phyloP scores from a whole-genome alignment of 2,329 filamentous ascomycete genomes.

The Parastagonospora nodorum region DNA sequence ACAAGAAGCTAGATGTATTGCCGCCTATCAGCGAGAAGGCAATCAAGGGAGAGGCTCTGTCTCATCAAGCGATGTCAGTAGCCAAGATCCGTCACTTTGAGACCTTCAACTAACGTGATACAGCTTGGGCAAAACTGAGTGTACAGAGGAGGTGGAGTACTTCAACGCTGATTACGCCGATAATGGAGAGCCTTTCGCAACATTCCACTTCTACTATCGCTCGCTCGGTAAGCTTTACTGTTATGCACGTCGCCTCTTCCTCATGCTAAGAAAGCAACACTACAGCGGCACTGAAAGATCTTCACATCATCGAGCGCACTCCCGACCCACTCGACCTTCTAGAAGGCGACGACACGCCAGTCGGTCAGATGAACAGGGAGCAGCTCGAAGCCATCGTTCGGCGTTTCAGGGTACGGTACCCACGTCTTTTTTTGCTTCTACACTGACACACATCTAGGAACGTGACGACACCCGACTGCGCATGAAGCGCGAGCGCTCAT shows the following conservation, averaged over 20 bases:
- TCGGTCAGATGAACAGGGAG: constrained; percentile 9
- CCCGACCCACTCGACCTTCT: constrained; percentile 21
- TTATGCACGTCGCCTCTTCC: background rate
- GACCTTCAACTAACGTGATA: constrained; percentile 2
- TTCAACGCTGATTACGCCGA: constrained; percentile 4
- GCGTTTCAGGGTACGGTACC: constrained; percentile 2
- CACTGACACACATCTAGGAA: background rate
- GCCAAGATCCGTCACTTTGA: background rate
- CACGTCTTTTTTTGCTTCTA: background rate
- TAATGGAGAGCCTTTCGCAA: constrained; percentile 14
- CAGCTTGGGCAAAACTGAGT: constrained; percentile 5
- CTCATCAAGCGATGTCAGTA: constrained; percentile 11
- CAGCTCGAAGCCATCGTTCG: constrained; percentile 8
- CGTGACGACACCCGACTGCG: background rate
- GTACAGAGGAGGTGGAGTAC: constrained; percentile 8
- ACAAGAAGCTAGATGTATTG: constrained; percentile 24
- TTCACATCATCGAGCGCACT: constrained; percentile 31
- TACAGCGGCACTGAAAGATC: constrained; percentile 28
- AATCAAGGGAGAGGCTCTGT: constrained; percentile 18
- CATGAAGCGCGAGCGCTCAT: constrained; percentile 7
- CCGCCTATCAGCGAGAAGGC: constrained; percentile 18
- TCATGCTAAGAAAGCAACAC: background rate
- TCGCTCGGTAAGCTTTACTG: constrained; percentile 13
- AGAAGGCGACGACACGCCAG: constrained; percentile 2
- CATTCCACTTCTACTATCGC: constrained; percentile 27